A percentile compares a stretch with the other conserved stretches of the same genome.
phyloP scores from a whole-genome alignment of 129 eudicot species.

The Oenanthe sinensis region DNA sequence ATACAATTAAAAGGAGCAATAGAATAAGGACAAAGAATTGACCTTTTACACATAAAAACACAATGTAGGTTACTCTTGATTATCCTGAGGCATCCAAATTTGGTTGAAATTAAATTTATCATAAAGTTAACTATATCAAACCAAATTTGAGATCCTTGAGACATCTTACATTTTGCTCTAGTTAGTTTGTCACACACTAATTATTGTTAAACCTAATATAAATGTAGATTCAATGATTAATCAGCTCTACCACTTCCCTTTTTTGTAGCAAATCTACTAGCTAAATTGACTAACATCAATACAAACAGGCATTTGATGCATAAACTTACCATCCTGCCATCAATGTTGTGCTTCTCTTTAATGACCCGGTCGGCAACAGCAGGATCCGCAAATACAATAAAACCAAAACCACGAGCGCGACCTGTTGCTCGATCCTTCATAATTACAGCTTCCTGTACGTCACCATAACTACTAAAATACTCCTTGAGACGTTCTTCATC shows the following conservation, averaged over 20 bases:
- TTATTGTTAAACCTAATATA: background rate
- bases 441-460: slow-evolving; percentile 58
- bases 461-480: slow-evolving; percentile 51
- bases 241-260: background rate
- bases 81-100: background rate
- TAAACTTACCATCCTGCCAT: slow-evolving; percentile 55
- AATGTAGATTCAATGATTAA: background rate
- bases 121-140: background rate
- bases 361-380: slow-evolving; percentile 53
- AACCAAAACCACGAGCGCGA: slow-evolving; percentile 71
- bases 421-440: slow-evolving; percentile 71
- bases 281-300: background rate
- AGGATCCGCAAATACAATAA: slow-evolving; percentile 67
- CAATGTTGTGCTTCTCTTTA: slow-evolving; percentile 61
- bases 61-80: background rate
- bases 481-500: slow-evolving; percentile 60
- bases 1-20: background rate
- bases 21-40: background rate
- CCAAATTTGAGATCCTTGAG: background rate
- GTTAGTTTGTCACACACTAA: background rate
- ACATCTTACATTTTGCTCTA: background rate
- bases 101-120: background rate
- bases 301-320: background rate
- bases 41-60: background rate
- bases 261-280: background rate